phyloP scores from a whole-genome alignment of 2,329 filamentous ascomycete species.

The Aschersonia sp. region DNA sequence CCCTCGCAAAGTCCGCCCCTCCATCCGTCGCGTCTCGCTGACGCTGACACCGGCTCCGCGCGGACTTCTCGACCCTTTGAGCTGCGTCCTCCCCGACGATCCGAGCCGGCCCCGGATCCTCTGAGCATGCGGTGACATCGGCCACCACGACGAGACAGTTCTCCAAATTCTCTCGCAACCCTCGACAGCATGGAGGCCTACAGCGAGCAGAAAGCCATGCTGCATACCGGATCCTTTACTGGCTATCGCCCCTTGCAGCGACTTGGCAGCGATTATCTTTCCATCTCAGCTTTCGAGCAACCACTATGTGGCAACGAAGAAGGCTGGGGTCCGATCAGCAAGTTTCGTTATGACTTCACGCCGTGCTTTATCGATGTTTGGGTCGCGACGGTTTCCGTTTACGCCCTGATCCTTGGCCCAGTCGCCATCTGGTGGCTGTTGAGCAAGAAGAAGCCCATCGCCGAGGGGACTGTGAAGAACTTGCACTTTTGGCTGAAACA shows the following conservation, averaged over 20 bases:
- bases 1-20: neutral
- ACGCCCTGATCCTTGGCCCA: slow-evolving; percentile 64
- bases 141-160: slow-evolving; percentile 3
- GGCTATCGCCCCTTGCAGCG: slow-evolving; percentile 36
- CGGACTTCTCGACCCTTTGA: too few relatives aligned
- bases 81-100: slow-evolving; percentile 4
- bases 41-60: too few relatives aligned
- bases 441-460: slow-evolving; percentile 43
- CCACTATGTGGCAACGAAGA: slow-evolving; percentile 78
- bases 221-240: slow-evolving; percentile 45
- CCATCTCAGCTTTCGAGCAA: slow-evolving; percentile 36
- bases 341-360: slow-evolving; percentile 81
- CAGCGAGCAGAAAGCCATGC: slow-evolving; percentile 30
- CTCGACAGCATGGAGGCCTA: slow-evolving; percentile 14
- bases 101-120: slow-evolving; percentile 4
- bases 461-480: slow-evolving; percentile 55
- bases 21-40: too few relatives aligned
- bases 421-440: slow-evolving; percentile 70
- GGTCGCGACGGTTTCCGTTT: slow-evolving; percentile 63
- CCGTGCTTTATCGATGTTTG: slow-evolving; percentile 94
- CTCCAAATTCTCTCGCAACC: slow-evolving; percentile 7
- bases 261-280: slow-evolving; percentile 47
- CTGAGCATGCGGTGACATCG: slow-evolving; percentile 7
- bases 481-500: slow-evolving; percentile 61
- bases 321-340: slow-evolving; percentile 90